Evolutionary conservation across 108 stramenopile species (phyloP).

Genomic region (Bacterosira constricta): DNA sequence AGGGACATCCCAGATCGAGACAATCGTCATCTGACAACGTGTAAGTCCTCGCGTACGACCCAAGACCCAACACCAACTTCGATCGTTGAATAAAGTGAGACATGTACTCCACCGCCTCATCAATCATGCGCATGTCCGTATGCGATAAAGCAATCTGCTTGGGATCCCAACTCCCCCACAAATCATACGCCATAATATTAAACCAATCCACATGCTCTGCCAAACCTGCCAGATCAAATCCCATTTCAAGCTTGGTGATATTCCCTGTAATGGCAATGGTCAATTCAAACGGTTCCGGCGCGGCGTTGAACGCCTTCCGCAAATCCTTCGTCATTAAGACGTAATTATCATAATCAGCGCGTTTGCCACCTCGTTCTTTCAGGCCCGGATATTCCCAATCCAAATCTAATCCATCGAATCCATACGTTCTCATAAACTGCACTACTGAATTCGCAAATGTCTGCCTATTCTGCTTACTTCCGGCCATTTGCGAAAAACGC

Average conservation of each 20-base stretch:
- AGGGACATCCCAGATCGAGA: slow-evolving; percentile 41
- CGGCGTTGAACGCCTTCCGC: slow-evolving; percentile 30
- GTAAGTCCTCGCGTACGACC: slow-evolving; percentile 50
- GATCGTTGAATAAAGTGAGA: slow-evolving; percentile 43
- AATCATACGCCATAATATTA: slow-evolving; percentile 48
- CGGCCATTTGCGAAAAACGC: slow-evolving; percentile 47
- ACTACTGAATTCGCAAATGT: slow-evolving; percentile 38
- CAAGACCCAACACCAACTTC: slow-evolving; percentile 49
- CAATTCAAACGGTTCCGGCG: slow-evolving; percentile 34
- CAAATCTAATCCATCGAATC: slow-evolving; percentile 47
- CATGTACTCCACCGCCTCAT: slow-evolving; percentile 51
- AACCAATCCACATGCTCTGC: slow-evolving; percentile 48
- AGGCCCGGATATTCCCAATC: slow-evolving; percentile 49
- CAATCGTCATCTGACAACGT: slow-evolving; percentile 41
- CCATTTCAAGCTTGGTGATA: slow-evolving; percentile 43
- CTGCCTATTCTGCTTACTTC: slow-evolving; percentile 22
- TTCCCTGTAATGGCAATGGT: slow-evolving; percentile 41
- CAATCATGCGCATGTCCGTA: slow-evolving; percentile 53
- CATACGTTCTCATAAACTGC: slow-evolving; percentile 37
- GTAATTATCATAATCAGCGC: slow-evolving; percentile 44
- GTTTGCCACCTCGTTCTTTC: slow-evolving; percentile 31
- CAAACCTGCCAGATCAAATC: slow-evolving; percentile 45
- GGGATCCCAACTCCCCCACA: slow-evolving; percentile 48
- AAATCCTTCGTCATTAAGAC: slow-evolving; percentile 37
- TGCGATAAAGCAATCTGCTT: slow-evolving; percentile 39